These are phyloP conservation scores for Schrenkiella parvula DNA, from an alignment of 345 rosid species.

Conservation along the genomic window DNA sequence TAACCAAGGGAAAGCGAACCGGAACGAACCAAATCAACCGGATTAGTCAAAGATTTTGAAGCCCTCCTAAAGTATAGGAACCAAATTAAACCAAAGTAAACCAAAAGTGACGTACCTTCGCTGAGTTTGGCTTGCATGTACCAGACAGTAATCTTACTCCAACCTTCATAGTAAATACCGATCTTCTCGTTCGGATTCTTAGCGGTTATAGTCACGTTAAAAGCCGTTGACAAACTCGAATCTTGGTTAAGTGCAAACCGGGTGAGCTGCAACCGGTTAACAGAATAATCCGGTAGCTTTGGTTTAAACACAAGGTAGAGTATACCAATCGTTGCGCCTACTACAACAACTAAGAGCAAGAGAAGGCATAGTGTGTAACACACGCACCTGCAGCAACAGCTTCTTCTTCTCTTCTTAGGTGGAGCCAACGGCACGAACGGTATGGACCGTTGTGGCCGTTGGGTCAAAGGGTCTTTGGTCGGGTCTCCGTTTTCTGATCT, in stretches of 20 bases:
- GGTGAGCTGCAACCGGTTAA: conserved; percentile 52
- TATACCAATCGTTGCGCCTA: conserved; percentile 48
- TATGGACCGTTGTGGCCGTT: conserved; percentile 21
- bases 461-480: conserved; percentile 31
- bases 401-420: conserved; percentile 39
- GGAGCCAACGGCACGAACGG: conserved; percentile 40
- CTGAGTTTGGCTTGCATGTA: conserved; percentile 48
- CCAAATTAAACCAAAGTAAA: neutral
- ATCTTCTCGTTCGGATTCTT: conserved; percentile 71
- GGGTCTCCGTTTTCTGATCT: conserved; percentile 44
- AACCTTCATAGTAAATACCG: conserved; percentile 82
- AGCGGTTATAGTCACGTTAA: conserved; percentile 62
- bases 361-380: conserved; percentile 61
- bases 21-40: neutral
- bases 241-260: conserved; percentile 39
- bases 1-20: neutral
- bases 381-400: conserved; percentile 61
- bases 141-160: conserved; percentile 63
- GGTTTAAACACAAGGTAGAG: conserved; percentile 72
- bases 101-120: conserved; percentile 34
- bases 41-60: neutral
- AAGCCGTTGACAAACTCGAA: conserved; percentile 53
- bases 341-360: conserved; percentile 40
- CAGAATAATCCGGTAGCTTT: conserved; percentile 61
- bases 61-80: neutral